Evolutionary conservation across 1,284 basidiomycete species (phyloP).

Genomic region (Erythrobasidium hasegawianum): DNA sequence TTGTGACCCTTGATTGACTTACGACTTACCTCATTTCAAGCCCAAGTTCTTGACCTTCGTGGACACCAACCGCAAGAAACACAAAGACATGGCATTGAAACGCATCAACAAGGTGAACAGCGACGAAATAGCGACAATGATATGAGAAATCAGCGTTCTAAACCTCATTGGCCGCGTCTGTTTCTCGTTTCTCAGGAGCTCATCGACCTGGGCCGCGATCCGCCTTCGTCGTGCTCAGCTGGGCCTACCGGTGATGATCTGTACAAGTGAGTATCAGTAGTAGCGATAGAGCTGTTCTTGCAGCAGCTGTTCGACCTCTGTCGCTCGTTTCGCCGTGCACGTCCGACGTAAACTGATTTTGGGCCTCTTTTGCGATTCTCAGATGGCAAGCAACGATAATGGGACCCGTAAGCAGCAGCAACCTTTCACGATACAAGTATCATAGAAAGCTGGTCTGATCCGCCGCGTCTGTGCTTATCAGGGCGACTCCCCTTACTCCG

Average conservation of each 20-base stretch:
- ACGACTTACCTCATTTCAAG: too few species aligned
- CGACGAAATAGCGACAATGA: conserved; percentile 44
- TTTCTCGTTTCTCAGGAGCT: conserved; percentile 80
- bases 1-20: too few species aligned
- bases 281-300: not conserved
- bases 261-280: conserved; percentile 69
- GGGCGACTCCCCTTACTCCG: conserved; percentile 91
- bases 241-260: conserved; percentile 93
- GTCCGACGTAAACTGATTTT: not conserved
- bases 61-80: too few species aligned
- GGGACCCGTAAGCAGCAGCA: conserved; percentile 70
- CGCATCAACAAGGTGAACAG: conserved; percentile 99
- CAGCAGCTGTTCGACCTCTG: not conserved
- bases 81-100: conserved; percentile 77
- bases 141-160: too few species aligned
- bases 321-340: conserved; percentile 1
- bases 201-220: conserved; percentile 93
- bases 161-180: not conserved
- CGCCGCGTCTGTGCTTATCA: conserved; percentile 47
- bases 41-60: too few species aligned
- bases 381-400: conserved; percentile 78
- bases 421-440: too few species aligned
- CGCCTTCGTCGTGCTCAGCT: conserved; percentile 93
- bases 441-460: too few species aligned
- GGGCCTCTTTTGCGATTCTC: not conserved